phyloP scores from a whole-genome alignment of 208 protist species.

The Leptomonas pyrrhocoris region DNA sequence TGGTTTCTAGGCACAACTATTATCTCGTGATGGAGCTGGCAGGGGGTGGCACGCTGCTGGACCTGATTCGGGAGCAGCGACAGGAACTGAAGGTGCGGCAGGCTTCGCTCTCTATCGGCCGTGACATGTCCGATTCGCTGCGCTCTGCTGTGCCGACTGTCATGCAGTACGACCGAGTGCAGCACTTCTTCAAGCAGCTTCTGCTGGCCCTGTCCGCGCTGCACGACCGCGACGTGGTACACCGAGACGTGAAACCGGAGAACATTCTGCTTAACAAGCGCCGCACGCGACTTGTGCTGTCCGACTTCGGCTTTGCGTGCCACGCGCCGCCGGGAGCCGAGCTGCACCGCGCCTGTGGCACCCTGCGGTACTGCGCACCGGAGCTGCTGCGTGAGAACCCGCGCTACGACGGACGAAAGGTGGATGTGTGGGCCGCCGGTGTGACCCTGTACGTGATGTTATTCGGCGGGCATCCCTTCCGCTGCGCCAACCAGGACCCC shows the following conservation, averaged over 20 bases:
- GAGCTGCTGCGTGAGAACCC: conserved; percentile 76
- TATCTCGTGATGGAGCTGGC: conserved; percentile 84
- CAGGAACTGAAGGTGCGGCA: conserved; percentile 25
- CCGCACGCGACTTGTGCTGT: conserved; percentile 63
- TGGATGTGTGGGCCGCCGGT: conserved; percentile 89
- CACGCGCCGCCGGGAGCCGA: conserved; percentile 41
- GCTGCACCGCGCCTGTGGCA: conserved; percentile 76
- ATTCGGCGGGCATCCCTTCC: conserved; percentile 93
- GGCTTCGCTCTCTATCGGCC: conserved; percentile 12
- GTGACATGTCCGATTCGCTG: conserved; percentile 10
- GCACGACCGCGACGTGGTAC: conserved; percentile 76
- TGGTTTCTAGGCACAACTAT: conserved; percentile 77
- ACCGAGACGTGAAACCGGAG: conserved; percentile 91
- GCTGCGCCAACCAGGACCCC: conserved; percentile 43
- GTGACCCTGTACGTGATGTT: conserved; percentile 92
- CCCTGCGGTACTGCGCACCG: conserved; percentile 83
- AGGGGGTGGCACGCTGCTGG: conserved; percentile 78
- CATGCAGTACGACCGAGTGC: conserved; percentile 34
- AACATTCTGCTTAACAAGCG: conserved; percentile 80
- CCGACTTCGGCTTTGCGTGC: conserved; percentile 90
- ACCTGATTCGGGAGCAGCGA: conserved; percentile 48
- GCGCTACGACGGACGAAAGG: conserved; percentile 88
- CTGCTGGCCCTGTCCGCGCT: conserved; percentile 62
- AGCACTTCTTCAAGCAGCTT: conserved; percentile 63
- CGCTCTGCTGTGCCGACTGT: conserved; percentile 11